Evolutionary conservation across 805 yeast species (phyloP).

Genomic region (Wickerhamiella bombiphila): DNA sequence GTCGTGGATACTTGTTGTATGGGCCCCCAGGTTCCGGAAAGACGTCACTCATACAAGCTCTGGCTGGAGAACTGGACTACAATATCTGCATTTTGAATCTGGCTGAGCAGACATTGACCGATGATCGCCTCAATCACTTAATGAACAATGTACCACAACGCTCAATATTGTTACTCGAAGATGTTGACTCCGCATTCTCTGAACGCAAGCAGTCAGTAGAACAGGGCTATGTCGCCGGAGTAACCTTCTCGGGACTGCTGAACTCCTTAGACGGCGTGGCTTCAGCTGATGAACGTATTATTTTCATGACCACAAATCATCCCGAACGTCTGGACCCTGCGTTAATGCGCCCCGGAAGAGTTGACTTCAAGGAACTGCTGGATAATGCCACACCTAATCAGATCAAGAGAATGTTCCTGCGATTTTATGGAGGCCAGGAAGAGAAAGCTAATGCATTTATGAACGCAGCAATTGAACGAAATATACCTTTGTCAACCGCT

Average conservation of each 20-base stretch:
- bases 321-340: conserved; percentile 92
- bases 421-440: conserved; percentile 60
- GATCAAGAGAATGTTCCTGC: conserved; percentile 66
- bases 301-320: conserved; percentile 97
- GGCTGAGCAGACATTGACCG: conserved; percentile 83
- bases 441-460: conserved; percentile 40
- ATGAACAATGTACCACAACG: conserved; percentile 94
- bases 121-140: conserved; percentile 82
- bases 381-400: conserved; percentile 82
- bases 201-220: conserved; percentile 64
- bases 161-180: conserved; percentile 73
- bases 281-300: conserved; percentile 88
- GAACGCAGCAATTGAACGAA: conserved; percentile 32
- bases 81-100: conserved; percentile 86
- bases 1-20: conserved; percentile 83
- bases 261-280: conserved; percentile 97
- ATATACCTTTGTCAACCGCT: conserved; percentile 67
- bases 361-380: conserved; percentile 67
- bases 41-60: conserved; percentile 87
- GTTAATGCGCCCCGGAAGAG: conserved; percentile 83
- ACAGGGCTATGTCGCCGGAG: conserved; percentile 70
- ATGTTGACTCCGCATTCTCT: conserved; percentile 90
- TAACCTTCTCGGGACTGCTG: conserved; percentile 84
- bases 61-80: conserved; percentile 92
- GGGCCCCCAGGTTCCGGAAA: conserved; percentile 99